A percentile compares a stretch with the other conserved stretches of the same genome.
These are phyloP conservation scores for Terfezia claveryi DNA, from an alignment of 495 filamentous ascomycete species.

Conservation along the genomic window DNA sequence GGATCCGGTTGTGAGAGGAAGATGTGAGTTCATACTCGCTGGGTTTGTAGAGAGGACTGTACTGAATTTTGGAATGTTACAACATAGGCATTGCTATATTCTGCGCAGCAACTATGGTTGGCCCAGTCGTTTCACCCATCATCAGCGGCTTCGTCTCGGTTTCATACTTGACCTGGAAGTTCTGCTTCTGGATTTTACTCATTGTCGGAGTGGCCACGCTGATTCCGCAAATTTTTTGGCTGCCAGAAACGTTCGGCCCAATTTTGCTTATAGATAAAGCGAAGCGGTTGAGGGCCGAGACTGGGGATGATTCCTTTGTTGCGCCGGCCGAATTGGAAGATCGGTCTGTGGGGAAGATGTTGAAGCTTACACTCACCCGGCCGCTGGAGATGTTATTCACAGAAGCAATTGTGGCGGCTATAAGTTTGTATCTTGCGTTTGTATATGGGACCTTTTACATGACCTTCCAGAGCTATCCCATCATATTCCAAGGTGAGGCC, in stretches of 20 bases:
- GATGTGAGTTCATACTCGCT: slow-evolving; percentile 27
- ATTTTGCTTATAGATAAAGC: slow-evolving; percentile 37
- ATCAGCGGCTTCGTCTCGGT: slow-evolving; percentile 29
- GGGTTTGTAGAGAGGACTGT: too few species aligned
- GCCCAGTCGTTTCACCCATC: slow-evolving; percentile 44
- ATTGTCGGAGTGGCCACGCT: slow-evolving; percentile 25
- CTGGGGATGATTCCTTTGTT: slow-evolving; percentile 19
- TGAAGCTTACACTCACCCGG: slow-evolving; percentile 22
- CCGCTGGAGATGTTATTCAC: slow-evolving; percentile 33
- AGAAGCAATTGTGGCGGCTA: slow-evolving; percentile 43
- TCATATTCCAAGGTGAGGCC: slow-evolving; percentile 33
- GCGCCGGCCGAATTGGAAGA: slow-evolving; percentile 27
- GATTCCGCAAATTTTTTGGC: slow-evolving; percentile 12
- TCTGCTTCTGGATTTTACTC: slow-evolving; percentile 32
- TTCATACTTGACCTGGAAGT: slow-evolving; percentile 25
- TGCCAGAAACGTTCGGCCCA: slow-evolving; percentile 38
- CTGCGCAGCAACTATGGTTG: slow-evolving; percentile 31
- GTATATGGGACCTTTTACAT: slow-evolving; percentile 60
- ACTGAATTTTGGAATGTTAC: too few species aligned
- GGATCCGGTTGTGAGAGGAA: slow-evolving; percentile 27
- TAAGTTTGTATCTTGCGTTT: slow-evolving; percentile 44
- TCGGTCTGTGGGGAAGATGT: slow-evolving; percentile 19
- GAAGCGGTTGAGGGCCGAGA: slow-evolving; percentile 25
- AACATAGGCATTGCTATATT: slow-evolving; percentile 19
- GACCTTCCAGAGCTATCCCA: slow-evolving; percentile 44